These are phyloP conservation scores for Davidsoniella australis DNA, from an alignment of 2,329 filamentous ascomycete genomes.

Conservation along the genomic window DNA sequence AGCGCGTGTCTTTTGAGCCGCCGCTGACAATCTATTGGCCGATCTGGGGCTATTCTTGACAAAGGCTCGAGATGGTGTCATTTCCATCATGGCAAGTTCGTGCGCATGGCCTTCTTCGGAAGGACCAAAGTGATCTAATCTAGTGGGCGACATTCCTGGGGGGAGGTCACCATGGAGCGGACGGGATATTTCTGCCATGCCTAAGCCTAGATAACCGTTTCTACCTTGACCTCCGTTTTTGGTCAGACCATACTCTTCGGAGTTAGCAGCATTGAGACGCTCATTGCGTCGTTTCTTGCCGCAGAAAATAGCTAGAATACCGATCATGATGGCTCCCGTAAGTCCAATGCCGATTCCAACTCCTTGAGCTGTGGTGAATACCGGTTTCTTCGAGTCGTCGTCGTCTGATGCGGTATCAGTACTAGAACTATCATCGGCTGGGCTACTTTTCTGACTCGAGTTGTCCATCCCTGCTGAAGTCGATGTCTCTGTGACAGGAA, in stretches of 20 bases:
- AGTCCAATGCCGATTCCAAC: slow-evolving; percentile 41
- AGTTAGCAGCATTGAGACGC: slow-evolving; percentile 19
- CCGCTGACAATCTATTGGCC: not conserved
- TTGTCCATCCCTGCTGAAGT: slow-evolving; percentile 12
- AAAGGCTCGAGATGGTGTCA: slow-evolving; percentile 14
- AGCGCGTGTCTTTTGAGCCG: not conserved
- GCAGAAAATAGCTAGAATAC: slow-evolving; percentile 29
- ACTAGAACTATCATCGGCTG: slow-evolving; percentile 9
- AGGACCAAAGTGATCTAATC: slow-evolving; percentile 12
- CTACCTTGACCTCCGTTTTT: slow-evolving; percentile 18
- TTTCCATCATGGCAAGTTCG: slow-evolving; percentile 11
- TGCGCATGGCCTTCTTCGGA: slow-evolving; percentile 4
- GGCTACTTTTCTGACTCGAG: slow-evolving; percentile 11
- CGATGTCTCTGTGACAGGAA: not conserved
- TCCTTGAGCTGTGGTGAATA: slow-evolving; percentile 28
- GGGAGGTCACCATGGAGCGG: slow-evolving; percentile 19
- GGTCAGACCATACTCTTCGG: slow-evolving; percentile 14
- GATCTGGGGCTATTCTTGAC: slow-evolving; percentile 1
- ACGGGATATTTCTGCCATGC: slow-evolving; percentile 26
- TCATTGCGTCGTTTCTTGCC: slow-evolving; percentile 26
- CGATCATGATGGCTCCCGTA: slow-evolving; percentile 31
- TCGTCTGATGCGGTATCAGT: not conserved
- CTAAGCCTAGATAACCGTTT: not conserved
- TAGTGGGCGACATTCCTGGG: not conserved
- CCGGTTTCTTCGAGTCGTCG: slow-evolving; percentile 8